phyloP scores from a whole-genome alignment of 257 asterid genomes.

The Solanum bulbocastanum region DNA sequence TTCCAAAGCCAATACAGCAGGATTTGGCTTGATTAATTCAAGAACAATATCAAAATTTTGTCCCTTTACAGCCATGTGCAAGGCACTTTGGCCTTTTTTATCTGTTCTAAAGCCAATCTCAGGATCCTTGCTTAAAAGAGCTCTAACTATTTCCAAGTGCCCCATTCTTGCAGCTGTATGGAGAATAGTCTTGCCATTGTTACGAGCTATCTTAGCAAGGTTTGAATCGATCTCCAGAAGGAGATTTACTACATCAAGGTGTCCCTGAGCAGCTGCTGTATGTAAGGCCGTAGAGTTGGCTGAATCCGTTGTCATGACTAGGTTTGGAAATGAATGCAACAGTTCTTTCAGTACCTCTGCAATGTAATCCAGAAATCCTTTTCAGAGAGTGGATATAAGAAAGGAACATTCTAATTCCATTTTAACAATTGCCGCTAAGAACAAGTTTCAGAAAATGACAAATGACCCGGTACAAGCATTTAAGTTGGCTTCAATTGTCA shows the following conservation, averaged over 20 bases:
- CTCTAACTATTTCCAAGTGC: conserved; percentile 76
- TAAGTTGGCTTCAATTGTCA: not conserved
- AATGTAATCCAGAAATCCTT: conserved; percentile 2
- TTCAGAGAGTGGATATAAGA: not conserved
- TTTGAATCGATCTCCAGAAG: conserved; percentile 69
- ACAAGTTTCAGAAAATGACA: not conserved
- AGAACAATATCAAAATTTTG: conserved; percentile 67
- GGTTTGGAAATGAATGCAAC: conserved; percentile 56
- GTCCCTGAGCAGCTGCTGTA: conserved; percentile 98
- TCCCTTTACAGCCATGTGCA: conserved; percentile 96
- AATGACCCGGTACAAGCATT: not conserved
- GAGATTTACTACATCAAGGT: conserved; percentile 54
- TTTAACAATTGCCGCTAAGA: not conserved
- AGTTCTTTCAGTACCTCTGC: conserved; percentile 82
- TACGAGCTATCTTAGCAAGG: conserved; percentile 82
- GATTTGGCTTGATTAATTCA: conserved; percentile 80
- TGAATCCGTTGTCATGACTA: conserved; percentile 77
- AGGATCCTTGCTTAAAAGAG: conserved; percentile 58
- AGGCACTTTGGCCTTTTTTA: conserved; percentile 82
- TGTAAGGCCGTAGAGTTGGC: conserved; percentile 85
- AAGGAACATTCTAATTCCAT: not conserved
- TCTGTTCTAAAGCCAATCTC: conserved; percentile 69
- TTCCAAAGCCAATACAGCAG: conserved; percentile 50
- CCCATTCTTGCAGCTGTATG: conserved; percentile 98
- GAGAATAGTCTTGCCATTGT: conserved; percentile 86